Base-by-base conservation (phyloP, 176 grass and related monocot species). In the Oryza nivara region DNA sequence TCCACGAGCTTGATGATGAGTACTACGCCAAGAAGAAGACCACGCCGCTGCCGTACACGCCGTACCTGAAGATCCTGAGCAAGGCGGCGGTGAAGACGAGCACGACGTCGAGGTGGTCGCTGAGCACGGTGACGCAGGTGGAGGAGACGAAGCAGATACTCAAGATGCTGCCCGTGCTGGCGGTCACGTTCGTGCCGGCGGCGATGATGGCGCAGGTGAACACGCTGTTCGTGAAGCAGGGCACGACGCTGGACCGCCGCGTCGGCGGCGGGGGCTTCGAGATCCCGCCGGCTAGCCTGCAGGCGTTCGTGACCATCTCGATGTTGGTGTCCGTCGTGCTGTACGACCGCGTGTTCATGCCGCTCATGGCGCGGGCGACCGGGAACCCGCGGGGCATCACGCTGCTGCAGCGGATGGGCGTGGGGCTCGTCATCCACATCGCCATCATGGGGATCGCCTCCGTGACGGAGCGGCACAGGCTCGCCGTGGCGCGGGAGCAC, bases 141-240 rank as follows among this genome's bases (percentile, higher is more conserved):
- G 96, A 98, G 89, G 88, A 95, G 90, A 98, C 92, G 41, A 98
- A 98, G 79, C 75, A 61, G 83, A 98, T 98, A 76, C 85, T 98
- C 9, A 91, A 89, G 75, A 95, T 98, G 96, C 88, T 98, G 0
- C 92, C 96, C 6, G 80, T 98, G 67, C 87, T 98, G 19, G 26
- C 75, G 17, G 73, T 92, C 44, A 93, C 91, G 16, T 87, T 98
- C 84, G 80, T 98, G n/a, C 93, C 96, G 11, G 87, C 85, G 73
- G 88, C 85, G 11, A 92, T 88, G 89, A 34, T 88, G 44, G 95
- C 95, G 51, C 95, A 95, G 86, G 73, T 87, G 75, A 92, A 93
- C 82, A 98, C 95, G 46, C 82, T 98, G 76, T 98, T 98, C 80
- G 93, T 98, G 35, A 98, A 98, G 89, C 96, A 95, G 67, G 96